These are phyloP conservation scores for Fusarium lateritium DNA, from an alignment of 2,329 filamentous ascomycete species.

Conservation along the genomic window DNA sequence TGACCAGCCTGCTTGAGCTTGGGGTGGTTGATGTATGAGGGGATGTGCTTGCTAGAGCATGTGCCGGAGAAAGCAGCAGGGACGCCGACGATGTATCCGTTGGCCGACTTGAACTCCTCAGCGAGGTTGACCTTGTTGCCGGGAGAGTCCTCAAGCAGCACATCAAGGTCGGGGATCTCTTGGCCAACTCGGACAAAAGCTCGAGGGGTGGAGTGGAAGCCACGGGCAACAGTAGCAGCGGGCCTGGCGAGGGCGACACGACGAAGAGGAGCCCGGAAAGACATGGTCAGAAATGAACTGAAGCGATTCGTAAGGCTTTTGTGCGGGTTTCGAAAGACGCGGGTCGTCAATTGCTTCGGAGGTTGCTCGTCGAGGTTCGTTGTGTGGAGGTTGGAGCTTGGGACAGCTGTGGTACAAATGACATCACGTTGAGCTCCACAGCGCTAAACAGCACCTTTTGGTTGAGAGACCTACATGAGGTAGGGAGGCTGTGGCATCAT, in stretches of 20 bases:
- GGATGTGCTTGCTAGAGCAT: constrained; percentile 79
- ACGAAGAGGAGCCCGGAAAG: constrained; percentile 56
- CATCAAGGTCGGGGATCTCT: constrained; percentile 80
- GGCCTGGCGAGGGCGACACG: constrained; percentile 53
- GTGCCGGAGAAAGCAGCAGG: constrained; percentile 80
- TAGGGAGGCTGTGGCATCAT: background rate
- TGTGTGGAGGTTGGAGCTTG: constrained; percentile 29
- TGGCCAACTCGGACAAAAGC: constrained; percentile 83
- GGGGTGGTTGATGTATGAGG: constrained; percentile 86
- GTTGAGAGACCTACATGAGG: background rate
- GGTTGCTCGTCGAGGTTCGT: constrained; percentile 14
- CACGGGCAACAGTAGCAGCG: constrained; percentile 49
- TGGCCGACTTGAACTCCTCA: constrained; percentile 78
- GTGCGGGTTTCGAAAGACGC: constrained; percentile 12
- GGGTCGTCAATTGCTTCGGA: constrained; percentile 35
- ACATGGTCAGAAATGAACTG: constrained; percentile 49
- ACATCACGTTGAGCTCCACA: constrained; percentile 45
- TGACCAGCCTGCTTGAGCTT: constrained; percentile 84
- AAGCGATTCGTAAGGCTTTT: constrained; percentile 1
- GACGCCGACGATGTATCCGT: constrained; percentile 88
- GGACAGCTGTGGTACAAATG: constrained; percentile 34
- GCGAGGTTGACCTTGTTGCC: constrained; percentile 92
- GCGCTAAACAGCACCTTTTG: constrained; percentile 13
- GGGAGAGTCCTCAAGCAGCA: constrained; percentile 87
- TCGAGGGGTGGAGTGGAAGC: constrained; percentile 76